Evolutionary conservation across 2,329 filamentous ascomycete species (phyloP), one percentile per base, ranked within the genome.

Genomic region (Nemania diffusa): DNA sequence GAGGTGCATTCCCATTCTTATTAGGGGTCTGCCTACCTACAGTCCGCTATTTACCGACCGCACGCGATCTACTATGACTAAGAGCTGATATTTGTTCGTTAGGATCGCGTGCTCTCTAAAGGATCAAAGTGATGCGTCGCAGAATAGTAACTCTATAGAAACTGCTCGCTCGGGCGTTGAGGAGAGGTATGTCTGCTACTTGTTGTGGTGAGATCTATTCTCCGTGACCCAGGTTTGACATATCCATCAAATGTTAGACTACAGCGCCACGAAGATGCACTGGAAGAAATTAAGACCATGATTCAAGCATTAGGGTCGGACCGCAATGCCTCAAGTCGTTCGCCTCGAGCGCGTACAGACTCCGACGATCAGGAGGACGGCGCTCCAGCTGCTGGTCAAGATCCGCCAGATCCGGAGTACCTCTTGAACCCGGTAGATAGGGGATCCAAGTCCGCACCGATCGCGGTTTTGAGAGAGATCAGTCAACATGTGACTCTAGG

Each of bases 401-500:
- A 73, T 17, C 58, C 53, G 20, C 29, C 62, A 0, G 65, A 70
- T 57, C 75, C 73, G 1, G 75, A 76, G 60, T 75, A 74, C 60
- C 69, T 77, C 29, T 72, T 73, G 22, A 71, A 69, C 15, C 76
- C 76, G 9, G 76, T 76, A 34, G 76, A 78, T 58, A 75, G 73
- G 27, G 75, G 74, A 22, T 73, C 73, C 11, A 73, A 77, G 29
- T 76, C 76, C 1, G 76, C 76, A 2, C 76, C 76, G 0, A 72
- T 77, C 13, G 76, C 74, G 11, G 76, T 78, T 17, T 52, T 78
- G 24, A 73, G 76, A 57, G 76, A 74, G 55, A 78, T 78, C 57
- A 73, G 73, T 48, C 73, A 75, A 34, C 72, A 75, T 40, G 75
- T 74, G 20, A 74, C 69, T 13, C 65, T 73, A 57, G 75, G 76